These are phyloP conservation scores for Coemansia sp. DNA, from an alignment of 192 early-diverging fungal genomes.

Conservation along the genomic window DNA sequence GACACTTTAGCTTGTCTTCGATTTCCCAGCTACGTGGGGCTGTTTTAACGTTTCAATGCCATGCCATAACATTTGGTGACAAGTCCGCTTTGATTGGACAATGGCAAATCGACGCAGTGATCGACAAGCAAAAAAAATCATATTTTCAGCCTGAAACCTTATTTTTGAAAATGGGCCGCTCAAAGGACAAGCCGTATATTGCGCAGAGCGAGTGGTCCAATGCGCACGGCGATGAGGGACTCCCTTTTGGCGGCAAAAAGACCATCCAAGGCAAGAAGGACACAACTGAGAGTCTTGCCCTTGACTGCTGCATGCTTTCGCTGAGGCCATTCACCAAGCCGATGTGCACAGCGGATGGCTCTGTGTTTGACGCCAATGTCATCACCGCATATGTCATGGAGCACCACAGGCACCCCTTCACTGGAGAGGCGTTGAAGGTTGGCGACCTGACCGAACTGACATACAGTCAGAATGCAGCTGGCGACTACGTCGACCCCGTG, in stretches of 20 bases:
- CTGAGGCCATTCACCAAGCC: conserved; percentile 83
- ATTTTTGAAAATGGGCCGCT: conserved; percentile 25
- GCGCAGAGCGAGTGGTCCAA: conserved; percentile 76
- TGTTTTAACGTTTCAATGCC: too few relatives aligned
- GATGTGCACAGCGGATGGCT: conserved; percentile 81
- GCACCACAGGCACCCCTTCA: conserved; percentile 81
- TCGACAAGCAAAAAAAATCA: neutral
- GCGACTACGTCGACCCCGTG: conserved; percentile 82
- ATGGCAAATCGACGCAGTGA: neutral
- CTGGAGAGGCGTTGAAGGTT: conserved; percentile 68
- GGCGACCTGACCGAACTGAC: conserved; percentile 73
- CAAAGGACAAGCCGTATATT: conserved; percentile 84
- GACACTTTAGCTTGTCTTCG: too few relatives aligned
- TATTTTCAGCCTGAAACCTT: neutral
- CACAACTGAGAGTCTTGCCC: conserved; percentile 58
- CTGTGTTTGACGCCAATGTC: conserved; percentile 81
- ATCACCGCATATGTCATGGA: conserved; percentile 81
- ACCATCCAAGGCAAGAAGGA: conserved; percentile 50
- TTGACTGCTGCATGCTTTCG: conserved; percentile 87
- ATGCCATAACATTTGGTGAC: too few relatives aligned
- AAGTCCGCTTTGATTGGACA: neutral
- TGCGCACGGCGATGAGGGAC: conserved; percentile 56
- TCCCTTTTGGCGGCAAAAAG: conserved; percentile 64
- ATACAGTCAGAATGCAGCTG: conserved; percentile 80
- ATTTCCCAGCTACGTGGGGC: neutral